Conservation (phyloP, 2,329 filamentous ascomycete genomes). For the Endothia cerciana region DNA sequence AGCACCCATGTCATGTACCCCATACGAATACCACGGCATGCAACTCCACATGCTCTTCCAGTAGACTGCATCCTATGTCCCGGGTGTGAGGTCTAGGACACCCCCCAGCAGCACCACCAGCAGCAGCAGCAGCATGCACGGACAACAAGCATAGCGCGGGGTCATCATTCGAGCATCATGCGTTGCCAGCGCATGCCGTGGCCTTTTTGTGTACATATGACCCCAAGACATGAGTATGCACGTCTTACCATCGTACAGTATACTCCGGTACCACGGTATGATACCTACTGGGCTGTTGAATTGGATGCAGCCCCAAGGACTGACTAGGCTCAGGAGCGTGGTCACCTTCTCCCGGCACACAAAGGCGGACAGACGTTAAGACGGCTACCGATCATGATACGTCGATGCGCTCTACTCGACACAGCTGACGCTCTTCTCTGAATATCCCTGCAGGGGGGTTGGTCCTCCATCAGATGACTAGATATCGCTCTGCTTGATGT, state of each 20-base stretch:
- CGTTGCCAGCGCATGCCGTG: neutral
- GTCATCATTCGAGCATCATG: no score
- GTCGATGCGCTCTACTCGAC: neutral
- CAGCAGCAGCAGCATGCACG: conserved; percentile 1
- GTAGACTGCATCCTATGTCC: neutral
- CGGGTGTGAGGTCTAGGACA: neutral
- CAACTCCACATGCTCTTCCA: neutral
- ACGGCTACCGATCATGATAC: neutral
- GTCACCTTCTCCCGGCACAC: neutral
- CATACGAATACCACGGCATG: neutral
- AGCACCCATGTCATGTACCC: neutral
- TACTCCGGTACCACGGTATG: neutral
- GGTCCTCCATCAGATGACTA: neutral
- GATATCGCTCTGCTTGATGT: neutral
- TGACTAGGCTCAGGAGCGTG: neutral
- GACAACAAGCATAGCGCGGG: neutral
- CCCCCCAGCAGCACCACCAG: no score
- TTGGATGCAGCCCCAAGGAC: neutral
- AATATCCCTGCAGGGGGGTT: neutral
- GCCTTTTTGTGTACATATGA: neutral
- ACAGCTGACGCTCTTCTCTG: neutral
- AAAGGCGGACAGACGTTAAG: neutral
- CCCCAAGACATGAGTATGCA: neutral
- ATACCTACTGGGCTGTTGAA: neutral
- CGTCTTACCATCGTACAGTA: neutral